Base-by-base conservation (phyloP, 2,329 filamentous ascomycete species). In the Aspergillus brasiliensis region DNA sequence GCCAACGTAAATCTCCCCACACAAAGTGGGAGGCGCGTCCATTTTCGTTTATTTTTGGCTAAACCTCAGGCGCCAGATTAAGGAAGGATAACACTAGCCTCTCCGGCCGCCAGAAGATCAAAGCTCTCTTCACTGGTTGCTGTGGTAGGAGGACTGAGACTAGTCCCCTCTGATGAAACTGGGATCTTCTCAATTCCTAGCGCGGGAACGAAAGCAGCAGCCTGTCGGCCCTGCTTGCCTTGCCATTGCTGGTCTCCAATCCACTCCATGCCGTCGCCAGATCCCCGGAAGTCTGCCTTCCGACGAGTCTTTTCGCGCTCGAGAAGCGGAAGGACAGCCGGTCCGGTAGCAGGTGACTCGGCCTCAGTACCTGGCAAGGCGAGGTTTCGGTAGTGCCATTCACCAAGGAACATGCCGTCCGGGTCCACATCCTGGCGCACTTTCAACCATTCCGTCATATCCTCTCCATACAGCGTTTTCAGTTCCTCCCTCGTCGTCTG, bases 351-450 rank as follows among this genome's bases (percentile, higher is more conserved):
- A 15, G 17, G 56, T 25, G 58, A 63, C n/a, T 64, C 65, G 17
- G 63, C 55, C 28, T 61, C 60, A 21, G 54, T 63, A 37, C 57
- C 62, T 31, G 63, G 57, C 54, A 81, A 73, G 49, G 85, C 75
- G 10, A 97, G 79, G 68, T 86, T 86, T 54, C 89, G 84, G 27
- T 90, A 83, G 76, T 97, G 92, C 94, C 94, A 99, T 51, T 92
- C 88, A 2, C 94, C 94, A 13, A 94, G 82, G 76, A 97, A 97
- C 84, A 96, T 89, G 58, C 92, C 92, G 62, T 92, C 86, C 0
- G 90, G 89, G 71, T 97, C 92, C 34, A 86, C 87, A 55, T 86
- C 82, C 60, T 89, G 82, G 56, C 92, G 83, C 6, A 96, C 82
- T 27, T 82, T 78, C 42, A 89, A 81, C 84, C 89, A 97, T 49